phyloP scores from a whole-genome alignment of 1,284 basidiomycete genomes.

The Ceratobasidium sp. region DNA sequence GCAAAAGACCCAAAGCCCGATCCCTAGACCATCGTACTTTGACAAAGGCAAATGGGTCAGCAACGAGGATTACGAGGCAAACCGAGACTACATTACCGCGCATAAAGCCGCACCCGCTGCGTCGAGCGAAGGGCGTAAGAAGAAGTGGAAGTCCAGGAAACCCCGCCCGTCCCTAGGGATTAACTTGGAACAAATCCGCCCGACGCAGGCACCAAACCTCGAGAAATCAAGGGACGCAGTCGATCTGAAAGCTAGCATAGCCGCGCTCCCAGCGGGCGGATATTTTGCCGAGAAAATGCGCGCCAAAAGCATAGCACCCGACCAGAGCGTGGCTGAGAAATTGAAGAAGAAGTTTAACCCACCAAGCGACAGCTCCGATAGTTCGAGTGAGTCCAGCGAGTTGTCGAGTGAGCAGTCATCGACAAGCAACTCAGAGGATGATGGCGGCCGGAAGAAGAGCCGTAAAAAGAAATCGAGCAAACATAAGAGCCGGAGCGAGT shows the following conservation, averaged over 20 bases:
- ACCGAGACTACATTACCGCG: not conserved
- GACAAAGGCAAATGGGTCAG: not conserved
- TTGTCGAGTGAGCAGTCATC: not conserved
- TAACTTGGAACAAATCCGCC: not conserved
- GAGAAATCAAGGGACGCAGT: not conserved
- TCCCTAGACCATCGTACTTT: not conserved
- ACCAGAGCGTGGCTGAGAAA: not conserved
- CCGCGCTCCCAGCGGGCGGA: not conserved
- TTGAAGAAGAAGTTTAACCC: not conserved
- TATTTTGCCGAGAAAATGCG: slow-evolving; percentile 16
- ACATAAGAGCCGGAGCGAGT: not conserved
- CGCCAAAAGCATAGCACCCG: not conserved
- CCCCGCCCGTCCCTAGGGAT: not conserved
- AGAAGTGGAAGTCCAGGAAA: not conserved
- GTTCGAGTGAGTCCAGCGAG: not conserved
- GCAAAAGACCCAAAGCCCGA: not conserved
- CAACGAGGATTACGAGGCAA: not conserved
- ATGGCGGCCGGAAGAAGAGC: not conserved
- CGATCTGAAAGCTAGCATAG: not conserved
- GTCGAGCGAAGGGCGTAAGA: too few species aligned
- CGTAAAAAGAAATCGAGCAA: not conserved
- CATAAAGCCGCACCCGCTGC: not conserved
- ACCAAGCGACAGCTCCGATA: not conserved
- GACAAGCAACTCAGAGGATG: not conserved
- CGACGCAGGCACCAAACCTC: not conserved